Base-by-base conservation (phyloP, 2,329 filamentous ascomycete species). In the Aspergillus alliaceus region DNA sequence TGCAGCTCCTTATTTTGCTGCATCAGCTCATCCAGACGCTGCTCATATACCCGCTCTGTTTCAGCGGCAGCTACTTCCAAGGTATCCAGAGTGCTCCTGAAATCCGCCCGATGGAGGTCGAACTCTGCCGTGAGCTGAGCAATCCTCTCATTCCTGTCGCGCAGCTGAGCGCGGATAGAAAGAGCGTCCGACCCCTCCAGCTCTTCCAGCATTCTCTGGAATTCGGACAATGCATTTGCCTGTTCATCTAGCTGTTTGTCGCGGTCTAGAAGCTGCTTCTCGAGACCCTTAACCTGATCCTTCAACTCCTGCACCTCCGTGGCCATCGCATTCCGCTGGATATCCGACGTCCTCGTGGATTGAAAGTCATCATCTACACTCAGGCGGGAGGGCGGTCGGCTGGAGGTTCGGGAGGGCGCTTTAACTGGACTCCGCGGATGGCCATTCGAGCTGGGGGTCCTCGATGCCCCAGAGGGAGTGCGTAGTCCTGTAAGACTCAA, bases 101-200 rank as follows among this genome's bases (percentile, higher is more conserved):
- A 99, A 74, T 99, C 95, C 18, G 95, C 93, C 57, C 95, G 85
- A 72, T 99, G 93, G 9, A 89, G 86, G 70, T 99, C 95, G 67
- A 99, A 99, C 71, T 99, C 95, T 8, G 90, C 86, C 0, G 93
- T 98, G 65, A 99, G 84, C 81, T 93, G 88, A 25, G 89, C 87
- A 64, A 99, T 97, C 79, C 93, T 96, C 57, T 99, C 95, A 68
- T 97, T 97, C 82, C 96, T 97, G 76, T 99, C 95, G 24, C 91
- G 85, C 53, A 99, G 77, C 66, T 96, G 77, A n/a, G 88, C 85
- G 53, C 93, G 87, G 56, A 99, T 80, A 70, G 96, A 90, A 5
- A 84, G 73, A 2, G 87, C 82, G 71, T 96, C 93, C 64, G 87
- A 88, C 56, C 90, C 89, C 61, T 91, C 89, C 18, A 96, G 81